Evolutionary conservation across 495 filamentous ascomycete genomes (phyloP).

Genomic region (Opeltia flavorubescens): DNA sequence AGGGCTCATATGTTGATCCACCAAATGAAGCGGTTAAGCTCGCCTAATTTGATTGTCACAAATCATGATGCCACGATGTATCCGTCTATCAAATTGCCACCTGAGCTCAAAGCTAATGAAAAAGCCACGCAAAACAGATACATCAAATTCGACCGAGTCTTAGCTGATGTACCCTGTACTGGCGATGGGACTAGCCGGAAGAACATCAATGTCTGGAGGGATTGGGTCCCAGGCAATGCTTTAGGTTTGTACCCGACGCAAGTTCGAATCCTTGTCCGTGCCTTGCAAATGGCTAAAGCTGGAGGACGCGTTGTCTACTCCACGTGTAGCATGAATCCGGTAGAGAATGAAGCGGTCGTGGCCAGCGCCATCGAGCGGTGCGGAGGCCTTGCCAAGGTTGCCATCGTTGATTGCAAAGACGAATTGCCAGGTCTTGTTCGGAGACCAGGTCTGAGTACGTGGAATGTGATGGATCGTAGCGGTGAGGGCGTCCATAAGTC

Average conservation of each 20-base stretch:
- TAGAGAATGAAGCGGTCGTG: constrained; percentile 95
- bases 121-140: constrained; percentile 48
- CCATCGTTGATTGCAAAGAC: constrained; percentile 67
- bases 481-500: constrained; percentile 56
- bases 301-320: constrained; percentile 92
- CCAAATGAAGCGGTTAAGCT: constrained; percentile 91
- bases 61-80: constrained; percentile 97
- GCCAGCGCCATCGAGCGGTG: constrained; percentile 76
- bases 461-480: constrained; percentile 83
- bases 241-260: constrained; percentile 76
- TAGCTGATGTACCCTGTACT: constrained; percentile 94
- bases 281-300: constrained; percentile 90
- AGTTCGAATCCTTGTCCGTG: constrained; percentile 77
- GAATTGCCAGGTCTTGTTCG: constrained; percentile 65
- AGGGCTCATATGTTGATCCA: constrained; percentile 92
- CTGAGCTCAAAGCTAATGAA: constrained; percentile 29
- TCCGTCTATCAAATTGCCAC: constrained; percentile 69
- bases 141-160: constrained; percentile 90
- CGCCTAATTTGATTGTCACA: constrained; percentile 90
- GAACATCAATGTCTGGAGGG: constrained; percentile 84
- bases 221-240: constrained; percentile 76
- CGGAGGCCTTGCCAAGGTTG: constrained; percentile 68
- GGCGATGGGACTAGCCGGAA: constrained; percentile 88
- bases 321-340: constrained; percentile 93
- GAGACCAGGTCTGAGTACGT: constrained; percentile 52